These are phyloP conservation scores for Ogataea dorogensis DNA, from an alignment of 805 yeast genomes.

Conservation along the genomic window DNA sequence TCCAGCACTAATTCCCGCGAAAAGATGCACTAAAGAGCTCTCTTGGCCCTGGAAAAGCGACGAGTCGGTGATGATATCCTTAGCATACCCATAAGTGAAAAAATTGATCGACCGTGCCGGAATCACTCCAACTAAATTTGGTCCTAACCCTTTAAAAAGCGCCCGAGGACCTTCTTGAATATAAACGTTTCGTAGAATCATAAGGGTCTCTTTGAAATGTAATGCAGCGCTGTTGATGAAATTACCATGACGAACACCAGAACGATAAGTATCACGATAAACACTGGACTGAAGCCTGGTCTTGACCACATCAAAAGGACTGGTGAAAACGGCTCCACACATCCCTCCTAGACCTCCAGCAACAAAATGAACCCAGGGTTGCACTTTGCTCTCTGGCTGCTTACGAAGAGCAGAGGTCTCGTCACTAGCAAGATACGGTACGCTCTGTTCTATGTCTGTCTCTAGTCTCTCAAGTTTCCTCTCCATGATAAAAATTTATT, in stretches of 20 bases:
- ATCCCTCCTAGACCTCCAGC: slow-evolving; percentile 95
- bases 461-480: slow-evolving; percentile 20
- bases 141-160: slow-evolving; percentile 92
- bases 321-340: slow-evolving; percentile 93
- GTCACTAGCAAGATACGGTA: slow-evolving; percentile 66
- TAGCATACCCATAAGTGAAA: slow-evolving; percentile 93
- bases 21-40: slow-evolving; percentile 78
- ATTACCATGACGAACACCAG: slow-evolving; percentile 24
- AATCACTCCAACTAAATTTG: slow-evolving; percentile 94
- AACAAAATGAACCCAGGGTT: slow-evolving; percentile 78
- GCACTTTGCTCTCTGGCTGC: slow-evolving; percentile 28
- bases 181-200: slow-evolving; percentile 68
- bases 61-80: slow-evolving; percentile 60
- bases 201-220: slow-evolving; percentile 82
- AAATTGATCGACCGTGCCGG: slow-evolving; percentile 97
- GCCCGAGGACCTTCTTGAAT: slow-evolving; percentile 79
- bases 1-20: slow-evolving; percentile 90
- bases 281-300: slow-evolving; percentile 92
- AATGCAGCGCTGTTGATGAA: slow-evolving; percentile 39
- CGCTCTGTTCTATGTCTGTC: slow-evolving; percentile 55
- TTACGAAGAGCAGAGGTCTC: slow-evolving; percentile 62
- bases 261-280: slow-evolving; percentile 54
- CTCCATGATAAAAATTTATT: slow-evolving; percentile 7
- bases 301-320: slow-evolving; percentile 95
- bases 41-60: slow-evolving; percentile 73